A percentile compares a stretch with the other conserved stretches of the same genome.
These are phyloP conservation scores for Ciborinia camelliae DNA, from an alignment of 2,329 filamentous ascomycete genomes.

Conservation along the genomic window DNA sequence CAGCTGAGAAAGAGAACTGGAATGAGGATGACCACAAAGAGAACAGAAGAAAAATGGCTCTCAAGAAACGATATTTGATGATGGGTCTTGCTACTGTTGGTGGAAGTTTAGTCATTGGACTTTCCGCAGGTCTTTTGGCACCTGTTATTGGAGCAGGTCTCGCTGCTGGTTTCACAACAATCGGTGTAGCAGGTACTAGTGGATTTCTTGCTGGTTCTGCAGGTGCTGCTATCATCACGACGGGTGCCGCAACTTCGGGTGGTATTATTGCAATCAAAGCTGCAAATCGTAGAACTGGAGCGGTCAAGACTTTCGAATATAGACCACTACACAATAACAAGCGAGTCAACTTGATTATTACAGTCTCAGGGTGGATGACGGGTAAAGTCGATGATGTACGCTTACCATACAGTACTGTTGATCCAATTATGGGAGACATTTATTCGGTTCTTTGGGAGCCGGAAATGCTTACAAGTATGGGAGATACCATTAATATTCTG, in stretches of 20 bases:
- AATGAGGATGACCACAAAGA: constrained; percentile 96
- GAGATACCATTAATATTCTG: constrained; percentile 96
- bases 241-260: constrained; percentile 79
- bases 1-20: constrained; percentile 93
- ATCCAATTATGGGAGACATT: constrained; percentile 96
- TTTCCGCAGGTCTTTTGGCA: constrained; percentile 87
- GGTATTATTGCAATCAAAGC: constrained; percentile 82
- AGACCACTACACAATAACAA: constrained; percentile 97
- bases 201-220: constrained; percentile 88
- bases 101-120: constrained; percentile 88
- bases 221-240: constrained; percentile 91
- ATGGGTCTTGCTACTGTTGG: constrained; percentile 97
- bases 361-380: constrained; percentile 96
- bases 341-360: constrained; percentile 90
- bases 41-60: constrained; percentile 71
- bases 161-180: constrained; percentile 90
- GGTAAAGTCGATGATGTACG: constrained; percentile 96
- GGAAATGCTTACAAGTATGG: constrained; percentile 96
- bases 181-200: constrained; percentile 84
- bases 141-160: constrained; percentile 92
- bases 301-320: constrained; percentile 96
- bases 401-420: constrained; percentile 90
- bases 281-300: constrained; percentile 81
- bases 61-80: constrained; percentile 83
- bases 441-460: constrained; percentile 98